Conservation (phyloP, 306 rosid species). For the Quercus alba region DNA sequence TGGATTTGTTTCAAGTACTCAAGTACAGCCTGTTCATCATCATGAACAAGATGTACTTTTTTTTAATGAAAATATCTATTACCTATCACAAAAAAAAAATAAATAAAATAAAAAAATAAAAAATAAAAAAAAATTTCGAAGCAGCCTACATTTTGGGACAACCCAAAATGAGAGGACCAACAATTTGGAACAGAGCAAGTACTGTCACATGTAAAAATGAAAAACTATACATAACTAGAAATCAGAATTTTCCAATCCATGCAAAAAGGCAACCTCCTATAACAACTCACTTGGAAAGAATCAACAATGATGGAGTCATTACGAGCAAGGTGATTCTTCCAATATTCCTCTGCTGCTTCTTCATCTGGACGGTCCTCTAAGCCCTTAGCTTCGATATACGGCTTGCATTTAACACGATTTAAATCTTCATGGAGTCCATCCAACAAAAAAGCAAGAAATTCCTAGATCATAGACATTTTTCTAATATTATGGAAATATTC, state of each 20-base stretch:
- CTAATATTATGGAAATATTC: conserved; percentile 24
- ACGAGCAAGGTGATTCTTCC: conserved; percentile 86
- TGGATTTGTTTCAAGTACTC: too few species aligned
- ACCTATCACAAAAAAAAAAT: too few species aligned
- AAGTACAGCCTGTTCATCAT: too few species aligned
- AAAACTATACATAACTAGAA: too few species aligned
- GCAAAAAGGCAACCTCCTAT: not conserved
- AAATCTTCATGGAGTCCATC: conserved; percentile 92
- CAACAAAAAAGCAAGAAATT: conserved; percentile 88
- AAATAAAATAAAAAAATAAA: too few species aligned
- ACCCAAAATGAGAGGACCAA: too few species aligned
- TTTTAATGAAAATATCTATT: too few species aligned
- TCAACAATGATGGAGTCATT: conserved; percentile 79
- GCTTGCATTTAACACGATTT: conserved; percentile 81
- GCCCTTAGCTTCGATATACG: conserved; percentile 75
- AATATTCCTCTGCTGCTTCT: conserved; percentile 79
- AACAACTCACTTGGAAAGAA: conserved; percentile 59
- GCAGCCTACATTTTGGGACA: too few species aligned
- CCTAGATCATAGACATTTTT: conserved; percentile 49
- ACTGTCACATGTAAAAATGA: not conserved
- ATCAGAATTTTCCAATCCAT: not conserved
- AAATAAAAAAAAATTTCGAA: too few species aligned
- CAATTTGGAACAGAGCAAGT: not conserved
- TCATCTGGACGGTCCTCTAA: conserved; percentile 68
- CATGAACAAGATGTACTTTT: too few species aligned